A percentile compares a stretch with the other conserved stretches of the same genome.
Conservation (phyloP, 177 flowering plant species). For the Vitis hybrid region DNA sequence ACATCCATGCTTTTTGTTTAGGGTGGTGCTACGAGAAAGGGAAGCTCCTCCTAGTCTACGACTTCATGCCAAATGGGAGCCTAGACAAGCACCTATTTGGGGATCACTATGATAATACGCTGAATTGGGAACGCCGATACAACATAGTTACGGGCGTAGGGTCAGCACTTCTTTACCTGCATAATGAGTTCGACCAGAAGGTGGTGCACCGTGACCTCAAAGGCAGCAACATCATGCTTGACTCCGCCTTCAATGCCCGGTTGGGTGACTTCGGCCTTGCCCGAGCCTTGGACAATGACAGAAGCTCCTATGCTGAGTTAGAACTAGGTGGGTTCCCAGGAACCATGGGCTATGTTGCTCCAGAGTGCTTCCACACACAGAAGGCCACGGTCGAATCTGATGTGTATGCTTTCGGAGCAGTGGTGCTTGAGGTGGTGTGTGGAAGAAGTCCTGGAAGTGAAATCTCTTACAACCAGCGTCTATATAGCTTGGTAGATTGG, state of each 20-base stretch:
- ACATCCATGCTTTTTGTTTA: not conserved
- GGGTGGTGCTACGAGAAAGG: slow-evolving; percentile 44
- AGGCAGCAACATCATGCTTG: slow-evolving; percentile 43
- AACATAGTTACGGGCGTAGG: slow-evolving; percentile 33
- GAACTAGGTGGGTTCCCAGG: slow-evolving; percentile 30
- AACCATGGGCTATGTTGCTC: slow-evolving; percentile 40
- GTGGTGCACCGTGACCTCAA: slow-evolving; percentile 45
- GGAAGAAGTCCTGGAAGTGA: slow-evolving; percentile 25
- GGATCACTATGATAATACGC: not conserved
- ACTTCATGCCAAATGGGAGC: slow-evolving; percentile 47
- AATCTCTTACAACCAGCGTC: slow-evolving; percentile 1
- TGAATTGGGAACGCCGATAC: slow-evolving; percentile 28
- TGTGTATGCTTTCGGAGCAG: slow-evolving; percentile 34
- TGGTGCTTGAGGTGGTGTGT: slow-evolving; percentile 36
- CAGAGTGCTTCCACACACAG: slow-evolving; percentile 40
- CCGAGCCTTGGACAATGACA: slow-evolving; percentile 29
- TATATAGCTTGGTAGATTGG: slow-evolving; percentile 30
- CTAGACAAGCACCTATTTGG: slow-evolving; percentile 25
- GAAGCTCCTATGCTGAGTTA: slow-evolving; percentile 30
- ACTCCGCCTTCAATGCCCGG: slow-evolving; percentile 33
- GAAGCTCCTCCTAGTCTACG: slow-evolving; percentile 37
- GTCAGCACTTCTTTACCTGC: slow-evolving; percentile 37
- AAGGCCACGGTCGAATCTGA: slow-evolving; percentile 37
- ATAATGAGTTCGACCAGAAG: slow-evolving; percentile 31
- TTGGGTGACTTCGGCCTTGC: slow-evolving; percentile 40